These are phyloP conservation scores for Pisolithus albus DNA, from an alignment of 768 basidiomycete genomes.

Conservation along the genomic window DNA sequence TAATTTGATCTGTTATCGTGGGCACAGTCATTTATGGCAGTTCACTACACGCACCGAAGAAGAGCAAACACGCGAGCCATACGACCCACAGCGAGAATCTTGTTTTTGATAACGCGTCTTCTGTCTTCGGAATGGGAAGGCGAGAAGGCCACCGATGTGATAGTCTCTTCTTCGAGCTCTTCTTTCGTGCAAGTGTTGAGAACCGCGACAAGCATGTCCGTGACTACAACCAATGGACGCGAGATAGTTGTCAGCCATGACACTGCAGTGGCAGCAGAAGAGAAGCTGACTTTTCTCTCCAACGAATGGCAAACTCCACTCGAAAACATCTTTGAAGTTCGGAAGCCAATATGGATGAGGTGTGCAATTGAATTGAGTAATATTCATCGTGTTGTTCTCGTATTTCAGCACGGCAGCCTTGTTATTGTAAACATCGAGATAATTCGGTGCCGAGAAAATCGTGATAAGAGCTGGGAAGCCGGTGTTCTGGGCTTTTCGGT, in stretches of 20 bases:
- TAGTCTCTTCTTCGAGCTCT: constrained; percentile 76
- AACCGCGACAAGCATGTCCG: constrained; percentile 96
- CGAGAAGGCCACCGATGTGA: constrained; percentile 27
- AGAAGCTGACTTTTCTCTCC: constrained; percentile 81
- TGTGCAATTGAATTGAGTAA: constrained; percentile 75
- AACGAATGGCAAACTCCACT: constrained; percentile 96
- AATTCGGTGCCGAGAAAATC: constrained; percentile 96
- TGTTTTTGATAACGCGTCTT: constrained; percentile 59
- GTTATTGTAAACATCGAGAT: constrained; percentile 94
- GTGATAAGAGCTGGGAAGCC: constrained; percentile 97
- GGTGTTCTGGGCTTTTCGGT: constrained; percentile 85
- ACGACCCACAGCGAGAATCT: constrained; percentile 62
- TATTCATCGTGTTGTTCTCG: constrained; percentile 93
- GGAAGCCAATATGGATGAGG: constrained; percentile 94
- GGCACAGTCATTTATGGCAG: background rate
- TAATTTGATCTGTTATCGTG: background rate
- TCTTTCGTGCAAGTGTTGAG: constrained; percentile 94
- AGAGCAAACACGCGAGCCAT: constrained; percentile 65
- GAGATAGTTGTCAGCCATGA: background rate
- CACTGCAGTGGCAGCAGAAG: background rate
- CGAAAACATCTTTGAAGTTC: constrained; percentile 97
- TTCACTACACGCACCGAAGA: constrained; percentile 41
- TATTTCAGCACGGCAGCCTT: constrained; percentile 96
- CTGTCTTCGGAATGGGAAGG: constrained; percentile 28
- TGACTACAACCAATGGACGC: constrained; percentile 47